Evolutionary conservation across 2,329 filamentous ascomycete species (phyloP), one percentile per base, ranked within the genome.

Genomic region (Setomelanomma holmii): DNA sequence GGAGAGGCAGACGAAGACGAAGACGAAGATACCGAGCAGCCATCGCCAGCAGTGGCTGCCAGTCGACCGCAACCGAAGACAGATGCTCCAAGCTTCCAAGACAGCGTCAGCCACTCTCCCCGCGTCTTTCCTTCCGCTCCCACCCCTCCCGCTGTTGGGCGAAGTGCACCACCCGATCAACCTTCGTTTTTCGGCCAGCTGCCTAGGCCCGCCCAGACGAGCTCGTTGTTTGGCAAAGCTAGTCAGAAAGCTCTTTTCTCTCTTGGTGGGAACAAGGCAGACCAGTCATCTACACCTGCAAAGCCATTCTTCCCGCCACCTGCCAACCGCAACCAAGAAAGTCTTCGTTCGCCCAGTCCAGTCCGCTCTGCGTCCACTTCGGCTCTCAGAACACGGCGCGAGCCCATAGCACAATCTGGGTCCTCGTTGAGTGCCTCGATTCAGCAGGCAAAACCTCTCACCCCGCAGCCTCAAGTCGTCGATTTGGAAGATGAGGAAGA

Each of bases 301-400:
- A 49, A 53, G 46, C 60, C 51, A 78, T 81, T 82, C 20, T 83
- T 89, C 49, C 77, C 84, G 8, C 84, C 82, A 40, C 72, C 75
- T 27, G 78, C 83, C 30, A 54, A 20, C 79, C 56, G 65, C 47
- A 42, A 52, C 73, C 71, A 71, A 49, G 77, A 79, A n/a, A 87
- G 84, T 58, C 87, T 89, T 40, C 84, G 88, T 30, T 91, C 89
- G 8, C 89, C 89, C 1, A 92, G 89, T 58, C 89, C 89, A 1
- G 76, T 90, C 21, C 84, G 88, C 27, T 78, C 80, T n/a, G 68
- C 73, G 45, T 80, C 84, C 35, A 74, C 86, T 23, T 84, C 85
- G 24, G 72, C 64, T 12, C 51, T 66, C 44, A 61, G 58, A 16
- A 51, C 62, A 20, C 63, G 66, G 41, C 58, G 67, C 46, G 61